phyloP scores from a whole-genome alignment of 306 rosid species.

The Medicago ruthenica region DNA sequence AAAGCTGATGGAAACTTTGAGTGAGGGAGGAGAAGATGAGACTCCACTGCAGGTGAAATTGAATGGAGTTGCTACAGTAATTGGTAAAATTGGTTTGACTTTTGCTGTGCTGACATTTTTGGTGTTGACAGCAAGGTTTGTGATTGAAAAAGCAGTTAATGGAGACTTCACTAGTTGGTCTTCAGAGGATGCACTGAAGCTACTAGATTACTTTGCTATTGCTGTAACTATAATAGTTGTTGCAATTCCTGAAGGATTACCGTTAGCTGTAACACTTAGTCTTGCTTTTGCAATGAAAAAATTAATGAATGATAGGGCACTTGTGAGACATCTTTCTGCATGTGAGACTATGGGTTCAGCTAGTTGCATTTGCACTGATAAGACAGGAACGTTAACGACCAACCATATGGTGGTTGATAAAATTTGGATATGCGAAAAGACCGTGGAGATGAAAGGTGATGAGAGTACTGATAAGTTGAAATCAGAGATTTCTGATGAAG shows the following conservation, averaged over 20 bases:
- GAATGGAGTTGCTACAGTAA: slow-evolving; percentile 89
- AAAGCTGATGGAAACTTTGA: slow-evolving; percentile 88
- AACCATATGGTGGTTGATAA: slow-evolving; percentile 88
- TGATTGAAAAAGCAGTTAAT: slow-evolving; percentile 61
- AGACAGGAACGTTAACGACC: slow-evolving; percentile 91
- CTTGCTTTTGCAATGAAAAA: slow-evolving; percentile 97
- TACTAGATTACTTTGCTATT: slow-evolving; percentile 79
- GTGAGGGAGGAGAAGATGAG: slow-evolving; percentile 93
- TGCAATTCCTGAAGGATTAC: slow-evolving; percentile 97
- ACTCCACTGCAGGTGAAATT: slow-evolving; percentile 96
- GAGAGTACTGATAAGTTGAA: slow-evolving; percentile 51
- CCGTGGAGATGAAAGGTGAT: slow-evolving; percentile 50
- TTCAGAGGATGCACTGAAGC: slow-evolving; percentile 69
- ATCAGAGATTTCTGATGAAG: slow-evolving; percentile 64
- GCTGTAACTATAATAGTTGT: slow-evolving; percentile 90
- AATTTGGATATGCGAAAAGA: slow-evolving; percentile 66
- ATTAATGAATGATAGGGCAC: slow-evolving; percentile 80
- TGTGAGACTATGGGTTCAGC: slow-evolving; percentile 98
- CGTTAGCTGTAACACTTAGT: slow-evolving; percentile 92
- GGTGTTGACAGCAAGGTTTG: slow-evolving; percentile 67
- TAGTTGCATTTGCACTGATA: slow-evolving; percentile 93
- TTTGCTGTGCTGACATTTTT: slow-evolving; percentile 83
- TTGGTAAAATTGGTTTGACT: slow-evolving; percentile 87
- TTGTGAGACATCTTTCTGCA: slow-evolving; percentile 91
- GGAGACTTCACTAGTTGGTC: slow-evolving; percentile 69